Base-by-base conservation (phyloP, 2,329 filamentous ascomycete genomes). In the Trichoderma citrinoviride region DNA sequence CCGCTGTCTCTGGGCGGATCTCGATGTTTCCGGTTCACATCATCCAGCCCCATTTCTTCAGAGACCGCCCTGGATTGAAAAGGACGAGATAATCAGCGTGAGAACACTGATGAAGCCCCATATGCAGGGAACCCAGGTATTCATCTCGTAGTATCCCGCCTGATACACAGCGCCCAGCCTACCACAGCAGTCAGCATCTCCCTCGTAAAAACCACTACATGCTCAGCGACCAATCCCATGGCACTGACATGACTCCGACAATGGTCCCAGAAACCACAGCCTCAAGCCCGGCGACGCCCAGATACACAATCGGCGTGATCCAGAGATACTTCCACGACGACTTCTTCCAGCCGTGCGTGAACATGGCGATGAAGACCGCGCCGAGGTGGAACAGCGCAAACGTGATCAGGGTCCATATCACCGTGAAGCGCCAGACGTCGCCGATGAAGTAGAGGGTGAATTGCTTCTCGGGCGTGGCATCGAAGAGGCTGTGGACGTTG, bases 101-200 rank as follows among this genome's bases (percentile, higher is more conserved):
- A 97, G 76, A 10, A 94, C 88, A 75, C 92, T 96, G 75, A 94
- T 90, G 73, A 91, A 84, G 1, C 87, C 91, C 93, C 93, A 97
- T 23, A 93, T 85, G 72, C 95, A 90, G 0, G 93, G 93, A 58
- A 96, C 91, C 93, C 93, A 97, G 0, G 93, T 97, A 52, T 92
- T 94, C 92, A 97, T 95, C 71, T 88, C 83, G 74, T 94, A 96
- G 77, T 90, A 92, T 49, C 92, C 93, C 2, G 90, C 85, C 70
- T 87, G 85, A 74, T 96, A 97, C 41, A 94, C 86, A 8, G 89
- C 91, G 14, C 91, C 92, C 21, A 96, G 80, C 55, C 91, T 93
- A 10, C 10, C n/a, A 41, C 40, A 63, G 49, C 21, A 29, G 7
- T 41, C 40, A 52, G 17, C 14, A n/a, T 53, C 50, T 19, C 14